A percentile compares a stretch with the other conserved stretches of the same genome.
These are phyloP conservation scores for Astragalus glycyphyllos DNA, from an alignment of 306 rosid genomes.

Conservation along the genomic window DNA sequence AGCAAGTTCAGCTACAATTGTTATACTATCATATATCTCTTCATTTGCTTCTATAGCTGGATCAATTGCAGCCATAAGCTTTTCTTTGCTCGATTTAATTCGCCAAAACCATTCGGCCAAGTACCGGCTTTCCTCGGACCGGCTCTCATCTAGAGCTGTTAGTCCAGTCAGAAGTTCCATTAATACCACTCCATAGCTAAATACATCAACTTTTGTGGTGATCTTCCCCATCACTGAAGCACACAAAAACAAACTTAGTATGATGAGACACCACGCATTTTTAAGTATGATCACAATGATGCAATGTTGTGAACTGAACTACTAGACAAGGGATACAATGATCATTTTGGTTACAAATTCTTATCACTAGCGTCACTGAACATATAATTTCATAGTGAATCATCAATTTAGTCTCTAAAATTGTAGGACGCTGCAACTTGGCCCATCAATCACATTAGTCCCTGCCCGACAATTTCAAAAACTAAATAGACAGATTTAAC, in stretches of 20 bases:
- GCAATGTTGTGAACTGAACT: constrained; percentile 7
- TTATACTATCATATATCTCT: constrained; percentile 60
- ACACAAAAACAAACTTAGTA: constrained; percentile 30
- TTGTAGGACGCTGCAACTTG: too few species aligned
- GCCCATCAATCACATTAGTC: too few species aligned
- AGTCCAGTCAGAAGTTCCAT: constrained; percentile 84
- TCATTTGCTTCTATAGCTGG: constrained; percentile 56
- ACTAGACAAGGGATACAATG: constrained; percentile 7
- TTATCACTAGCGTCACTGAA: constrained; percentile 9
- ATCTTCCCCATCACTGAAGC: constrained; percentile 88
- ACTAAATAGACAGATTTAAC: too few species aligned
- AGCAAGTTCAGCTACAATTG: constrained; percentile 68
- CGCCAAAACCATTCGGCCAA: constrained; percentile 85
- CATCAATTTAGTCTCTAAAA: too few species aligned
- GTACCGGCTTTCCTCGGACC: constrained; percentile 84
- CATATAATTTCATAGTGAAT: background rate
- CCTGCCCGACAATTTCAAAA: too few species aligned
- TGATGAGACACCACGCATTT: constrained; percentile 1
- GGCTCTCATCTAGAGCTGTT: constrained; percentile 74
- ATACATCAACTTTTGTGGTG: constrained; percentile 84
- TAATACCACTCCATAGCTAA: constrained; percentile 81
- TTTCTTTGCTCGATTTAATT: constrained; percentile 63
- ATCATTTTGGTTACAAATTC: constrained; percentile 23
- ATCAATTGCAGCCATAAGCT: constrained; percentile 69
- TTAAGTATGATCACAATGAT: background rate